phyloP scores from a whole-genome alignment of 352 stramenopile species.

The Phytopythium litorale region DNA sequence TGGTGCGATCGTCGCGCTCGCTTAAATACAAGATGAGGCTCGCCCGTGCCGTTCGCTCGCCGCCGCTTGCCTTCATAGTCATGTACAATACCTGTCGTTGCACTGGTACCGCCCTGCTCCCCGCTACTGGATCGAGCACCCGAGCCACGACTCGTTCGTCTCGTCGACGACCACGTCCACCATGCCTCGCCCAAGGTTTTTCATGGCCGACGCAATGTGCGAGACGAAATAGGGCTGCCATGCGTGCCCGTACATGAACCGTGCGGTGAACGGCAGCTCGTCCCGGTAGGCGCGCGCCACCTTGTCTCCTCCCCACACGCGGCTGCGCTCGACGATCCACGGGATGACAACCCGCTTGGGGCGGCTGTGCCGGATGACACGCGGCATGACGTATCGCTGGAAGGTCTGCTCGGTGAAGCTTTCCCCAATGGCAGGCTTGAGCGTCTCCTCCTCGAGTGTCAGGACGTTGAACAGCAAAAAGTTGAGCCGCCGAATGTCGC shows the following conservation, averaged over 20 bases:
- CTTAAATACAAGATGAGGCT: conserved; percentile 10
- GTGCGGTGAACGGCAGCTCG: conserved; percentile 66
- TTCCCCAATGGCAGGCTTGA: conserved; percentile 53
- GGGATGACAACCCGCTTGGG: conserved; percentile 72
- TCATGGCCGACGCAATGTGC: conserved; percentile 72
- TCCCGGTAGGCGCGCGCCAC: conserved; percentile 61
- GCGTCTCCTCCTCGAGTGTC: conserved; percentile 56
- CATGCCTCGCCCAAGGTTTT: conserved; percentile 47
- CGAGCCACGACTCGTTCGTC: conserved; percentile 54
- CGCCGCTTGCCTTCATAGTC: conserved; percentile 1
- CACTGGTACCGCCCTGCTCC: neutral
- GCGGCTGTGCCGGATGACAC: conserved; percentile 56
- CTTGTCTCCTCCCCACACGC: conserved; percentile 61
- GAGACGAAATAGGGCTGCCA: conserved; percentile 71
- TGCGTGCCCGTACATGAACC: conserved; percentile 77
- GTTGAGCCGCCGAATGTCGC: conserved; percentile 72
- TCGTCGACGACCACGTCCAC: conserved; percentile 23
- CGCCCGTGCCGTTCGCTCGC: neutral
- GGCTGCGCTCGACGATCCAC: conserved; percentile 78
- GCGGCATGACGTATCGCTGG: conserved; percentile 69
- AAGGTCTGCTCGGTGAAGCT: conserved; percentile 75
- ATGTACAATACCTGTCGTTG: conserved; percentile 5
- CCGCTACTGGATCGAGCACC: conserved; percentile 56
- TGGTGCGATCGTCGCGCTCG: neutral
- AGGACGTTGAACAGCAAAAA: conserved; percentile 62